Conservation (phyloP, 345 rosid genomes). For the Ailanthus altissimus region DNA sequence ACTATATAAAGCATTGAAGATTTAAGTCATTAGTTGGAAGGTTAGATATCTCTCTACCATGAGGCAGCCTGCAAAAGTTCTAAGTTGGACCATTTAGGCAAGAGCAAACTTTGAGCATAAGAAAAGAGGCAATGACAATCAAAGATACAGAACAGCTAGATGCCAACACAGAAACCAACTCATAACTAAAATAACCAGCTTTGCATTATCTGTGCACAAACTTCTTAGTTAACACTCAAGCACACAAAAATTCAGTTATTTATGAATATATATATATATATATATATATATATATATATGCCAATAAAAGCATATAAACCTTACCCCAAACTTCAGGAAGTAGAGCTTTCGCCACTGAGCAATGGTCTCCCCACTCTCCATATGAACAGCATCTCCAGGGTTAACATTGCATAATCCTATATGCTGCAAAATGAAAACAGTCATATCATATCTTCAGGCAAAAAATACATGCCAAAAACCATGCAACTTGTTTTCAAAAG, state of each 20-base stretch:
- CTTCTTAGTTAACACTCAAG: background rate
- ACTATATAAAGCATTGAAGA: background rate
- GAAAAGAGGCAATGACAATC: background rate
- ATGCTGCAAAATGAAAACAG: slow-evolving; percentile 41
- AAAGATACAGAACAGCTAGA: background rate
- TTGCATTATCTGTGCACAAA: background rate
- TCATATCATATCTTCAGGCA: slow-evolving; percentile 3
- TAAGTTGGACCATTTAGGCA: background rate
- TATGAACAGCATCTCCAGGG: slow-evolving; percentile 52
- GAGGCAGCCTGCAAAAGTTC: background rate
- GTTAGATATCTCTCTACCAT: background rate
- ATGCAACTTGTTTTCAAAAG: slow-evolving; percentile 1
- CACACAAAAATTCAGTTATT: background rate
- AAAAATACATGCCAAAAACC: background rate
- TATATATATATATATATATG: too few species aligned
- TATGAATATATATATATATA: background rate
- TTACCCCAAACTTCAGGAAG: slow-evolving; percentile 56
- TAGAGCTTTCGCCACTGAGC: slow-evolving; percentile 46
- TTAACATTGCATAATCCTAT: slow-evolving; percentile 40
- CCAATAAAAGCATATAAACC: slow-evolving; percentile 18
- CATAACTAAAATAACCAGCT: background rate
- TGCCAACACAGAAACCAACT: background rate
- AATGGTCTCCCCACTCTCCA: slow-evolving; percentile 56
- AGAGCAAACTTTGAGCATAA: background rate
- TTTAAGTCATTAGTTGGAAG: background rate